A percentile compares a stretch with the other conserved stretches of the same genome.
These are phyloP conservation scores for Nakazawaea holstii DNA, from an alignment of 805 yeast genomes.

Conservation along the genomic window DNA sequence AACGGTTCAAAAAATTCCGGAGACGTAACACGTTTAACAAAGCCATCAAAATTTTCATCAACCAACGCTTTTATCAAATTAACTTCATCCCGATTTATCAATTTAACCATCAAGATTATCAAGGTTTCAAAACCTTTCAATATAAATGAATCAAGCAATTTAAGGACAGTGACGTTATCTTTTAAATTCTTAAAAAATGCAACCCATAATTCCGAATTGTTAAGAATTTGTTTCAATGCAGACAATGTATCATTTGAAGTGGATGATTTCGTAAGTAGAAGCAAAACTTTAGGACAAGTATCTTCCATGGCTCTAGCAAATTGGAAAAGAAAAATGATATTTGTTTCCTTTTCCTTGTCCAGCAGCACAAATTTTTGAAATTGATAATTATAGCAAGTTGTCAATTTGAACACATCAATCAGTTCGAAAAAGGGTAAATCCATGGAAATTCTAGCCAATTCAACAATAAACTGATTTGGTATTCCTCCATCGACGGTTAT, in stretches of 20 bases:
- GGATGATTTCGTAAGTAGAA: not conserved
- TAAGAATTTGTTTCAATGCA: not conserved
- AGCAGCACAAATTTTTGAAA: not conserved
- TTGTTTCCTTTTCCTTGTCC: not conserved
- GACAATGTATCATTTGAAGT: not conserved
- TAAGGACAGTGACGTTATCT: not conserved
- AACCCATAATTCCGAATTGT: not conserved
- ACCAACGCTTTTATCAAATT: not conserved
- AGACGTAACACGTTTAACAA: not conserved
- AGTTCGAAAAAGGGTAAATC: not conserved
- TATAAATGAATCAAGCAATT: constrained; percentile 5
- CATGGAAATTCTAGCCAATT: not conserved
- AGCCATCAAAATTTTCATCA: not conserved
- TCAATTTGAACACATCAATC: constrained; percentile 5
- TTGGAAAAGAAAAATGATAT: constrained; percentile 2
- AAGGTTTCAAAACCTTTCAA: constrained; percentile 5
- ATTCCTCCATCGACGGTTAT: not conserved
- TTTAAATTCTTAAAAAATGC: not conserved
- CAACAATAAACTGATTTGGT: not conserved
- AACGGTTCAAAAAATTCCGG: constrained; percentile 1
- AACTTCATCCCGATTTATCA: not conserved
- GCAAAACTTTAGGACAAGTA: constrained; percentile 1
- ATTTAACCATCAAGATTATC: not conserved
- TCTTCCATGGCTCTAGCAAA: constrained; percentile 7
- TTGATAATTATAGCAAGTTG: constrained; percentile 1